phyloP scores from a whole-genome alignment of 352 stramenopile genomes.

The Peronospora farinosa region DNA sequence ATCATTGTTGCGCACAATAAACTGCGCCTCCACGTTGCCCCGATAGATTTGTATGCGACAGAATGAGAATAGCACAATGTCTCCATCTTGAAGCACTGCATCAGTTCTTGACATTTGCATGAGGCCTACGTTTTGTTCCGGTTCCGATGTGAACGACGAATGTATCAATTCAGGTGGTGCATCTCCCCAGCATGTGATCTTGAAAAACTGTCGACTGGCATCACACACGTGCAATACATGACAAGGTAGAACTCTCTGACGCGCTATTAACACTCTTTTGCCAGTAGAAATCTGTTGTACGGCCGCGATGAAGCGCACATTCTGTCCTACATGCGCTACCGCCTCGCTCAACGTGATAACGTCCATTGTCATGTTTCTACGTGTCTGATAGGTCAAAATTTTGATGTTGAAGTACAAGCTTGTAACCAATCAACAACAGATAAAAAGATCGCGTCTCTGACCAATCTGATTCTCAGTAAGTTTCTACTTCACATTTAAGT shows the following conservation, averaged over 20 bases:
- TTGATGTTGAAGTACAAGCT: conserved; percentile 16
- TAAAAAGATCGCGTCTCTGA: conserved; percentile 12
- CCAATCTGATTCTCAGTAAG: conserved; percentile 21
- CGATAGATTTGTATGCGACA: conserved; percentile 40
- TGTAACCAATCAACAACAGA: conserved; percentile 11
- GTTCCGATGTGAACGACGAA: background rate
- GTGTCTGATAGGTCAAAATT: conserved; percentile 8
- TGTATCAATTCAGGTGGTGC: conserved; percentile 32
- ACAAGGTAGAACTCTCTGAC: conserved; percentile 30
- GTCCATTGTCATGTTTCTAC: conserved; percentile 1
- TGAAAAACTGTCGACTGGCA: conserved; percentile 42
- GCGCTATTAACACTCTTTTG: conserved; percentile 28
- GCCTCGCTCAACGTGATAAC: conserved; percentile 24
- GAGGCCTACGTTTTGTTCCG: conserved; percentile 21
- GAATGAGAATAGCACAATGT: conserved; percentile 55
- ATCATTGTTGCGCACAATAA: conserved; percentile 23
- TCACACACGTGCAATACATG: conserved; percentile 49
- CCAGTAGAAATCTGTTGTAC: conserved; percentile 41
- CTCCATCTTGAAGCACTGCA: conserved; percentile 32
- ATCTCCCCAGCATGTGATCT: conserved; percentile 50
- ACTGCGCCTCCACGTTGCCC: conserved; percentile 53
- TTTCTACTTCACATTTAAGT: conserved; percentile 19
- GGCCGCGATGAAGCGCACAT: conserved; percentile 39
- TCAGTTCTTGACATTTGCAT: conserved; percentile 24
- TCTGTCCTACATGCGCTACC: conserved; percentile 19